phyloP scores from a whole-genome alignment of 495 filamentous ascomycete species.

The Jackrogersella minutella region DNA sequence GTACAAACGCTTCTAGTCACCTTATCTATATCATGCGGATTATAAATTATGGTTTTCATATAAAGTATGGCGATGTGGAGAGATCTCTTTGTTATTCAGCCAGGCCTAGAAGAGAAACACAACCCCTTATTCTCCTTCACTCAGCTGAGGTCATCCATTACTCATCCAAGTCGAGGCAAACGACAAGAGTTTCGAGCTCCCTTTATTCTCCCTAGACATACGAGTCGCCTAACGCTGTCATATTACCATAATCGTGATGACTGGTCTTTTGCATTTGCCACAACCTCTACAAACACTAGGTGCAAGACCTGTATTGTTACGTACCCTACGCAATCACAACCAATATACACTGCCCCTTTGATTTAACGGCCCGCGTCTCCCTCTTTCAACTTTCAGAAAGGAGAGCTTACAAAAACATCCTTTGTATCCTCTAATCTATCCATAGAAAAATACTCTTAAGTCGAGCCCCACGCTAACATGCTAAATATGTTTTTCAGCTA shows the following conservation, averaged over 20 bases:
- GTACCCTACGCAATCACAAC: not conserved
- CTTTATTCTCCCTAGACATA: slow-evolving; percentile 8
- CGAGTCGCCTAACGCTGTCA: slow-evolving; percentile 7
- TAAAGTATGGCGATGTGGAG: slow-evolving; percentile 7
- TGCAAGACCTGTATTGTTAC: slow-evolving; percentile 8
- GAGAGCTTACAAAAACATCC: slow-evolving; percentile 7
- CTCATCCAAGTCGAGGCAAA: not conserved
- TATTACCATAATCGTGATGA: not conserved
- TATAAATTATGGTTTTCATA: not conserved
- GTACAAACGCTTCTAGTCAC: slow-evolving; percentile 3
- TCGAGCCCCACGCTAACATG: not conserved
- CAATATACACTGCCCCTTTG: slow-evolving; percentile 12
- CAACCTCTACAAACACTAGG: not conserved
- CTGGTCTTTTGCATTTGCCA: slow-evolving; percentile 7
- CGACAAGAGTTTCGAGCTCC: not conserved
- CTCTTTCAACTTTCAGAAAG: slow-evolving; percentile 14
- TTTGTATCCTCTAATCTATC: slow-evolving; percentile 33
- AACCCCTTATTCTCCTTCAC: slow-evolving; percentile 7
- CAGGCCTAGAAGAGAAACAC: not conserved
- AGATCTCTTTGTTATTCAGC: slow-evolving; percentile 9
- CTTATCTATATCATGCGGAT: not conserved
- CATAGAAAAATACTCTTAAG: slow-evolving; percentile 29
- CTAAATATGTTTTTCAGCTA: not conserved
- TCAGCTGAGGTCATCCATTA: slow-evolving; percentile 7
- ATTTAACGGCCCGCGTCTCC: not conserved